These are phyloP conservation scores for Russula abietina DNA, from an alignment of 768 basidiomycete genomes.

Conservation along the genomic window DNA sequence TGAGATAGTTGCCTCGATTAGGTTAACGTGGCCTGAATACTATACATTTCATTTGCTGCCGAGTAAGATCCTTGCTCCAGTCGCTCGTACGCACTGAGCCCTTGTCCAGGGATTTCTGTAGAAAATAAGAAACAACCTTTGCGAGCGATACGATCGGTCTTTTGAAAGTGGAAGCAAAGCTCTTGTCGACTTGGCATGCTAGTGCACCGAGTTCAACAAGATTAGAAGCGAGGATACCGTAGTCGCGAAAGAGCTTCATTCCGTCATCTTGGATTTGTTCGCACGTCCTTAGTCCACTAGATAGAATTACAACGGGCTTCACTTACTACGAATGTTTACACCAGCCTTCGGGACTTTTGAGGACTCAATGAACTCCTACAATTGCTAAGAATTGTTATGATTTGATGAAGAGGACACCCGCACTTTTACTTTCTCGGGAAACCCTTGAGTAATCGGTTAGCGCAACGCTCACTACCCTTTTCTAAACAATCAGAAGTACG, in stretches of 20 bases:
- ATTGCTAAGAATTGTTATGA: not conserved
- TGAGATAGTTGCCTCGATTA: not conserved
- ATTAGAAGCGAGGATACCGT: conserved; percentile 36
- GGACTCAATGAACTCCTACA: conserved; percentile 43
- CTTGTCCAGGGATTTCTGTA: conserved; percentile 37
- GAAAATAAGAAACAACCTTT: conserved; percentile 40
- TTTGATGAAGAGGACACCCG: conserved; percentile 3
- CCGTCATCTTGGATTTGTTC: conserved; percentile 38
- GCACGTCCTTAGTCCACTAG: not conserved
- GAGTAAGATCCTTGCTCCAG: conserved; percentile 39
- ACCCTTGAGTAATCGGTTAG: conserved; percentile 30
- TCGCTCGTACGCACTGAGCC: conserved; percentile 42
- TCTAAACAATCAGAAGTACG: conserved; percentile 7
- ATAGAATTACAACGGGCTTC: not conserved
- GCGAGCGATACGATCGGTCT: conserved; percentile 40
- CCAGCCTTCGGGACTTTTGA: conserved; percentile 40
- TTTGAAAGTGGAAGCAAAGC: conserved; percentile 32
- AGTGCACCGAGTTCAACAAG: conserved; percentile 44
- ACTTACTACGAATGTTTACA: conserved; percentile 44
- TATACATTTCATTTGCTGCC: conserved; percentile 38
- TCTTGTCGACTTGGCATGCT: conserved; percentile 37
- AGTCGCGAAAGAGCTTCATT: conserved; percentile 44
- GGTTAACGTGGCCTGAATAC: not conserved
- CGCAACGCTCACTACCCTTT: not conserved
- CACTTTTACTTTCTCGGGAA: conserved; percentile 41